Percentiles rank a stretch among this genome's conserved stretches.
Evolutionary conservation across 2,329 filamentous ascomycete genomes (phyloP).

Genomic region (Trichoderma pleuroti): DNA sequence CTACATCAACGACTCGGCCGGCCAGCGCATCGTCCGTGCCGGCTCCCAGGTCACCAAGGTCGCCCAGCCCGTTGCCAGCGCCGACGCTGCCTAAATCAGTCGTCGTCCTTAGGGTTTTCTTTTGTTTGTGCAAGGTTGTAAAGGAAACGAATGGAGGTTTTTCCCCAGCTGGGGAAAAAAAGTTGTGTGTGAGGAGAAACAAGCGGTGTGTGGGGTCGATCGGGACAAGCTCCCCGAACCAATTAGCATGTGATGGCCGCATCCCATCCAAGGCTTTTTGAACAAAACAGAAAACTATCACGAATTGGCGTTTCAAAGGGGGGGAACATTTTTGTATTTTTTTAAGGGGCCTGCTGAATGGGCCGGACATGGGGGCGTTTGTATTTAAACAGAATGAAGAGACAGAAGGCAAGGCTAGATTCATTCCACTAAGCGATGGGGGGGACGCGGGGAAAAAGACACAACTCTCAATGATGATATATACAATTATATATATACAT

Average conservation of each 20-base stretch:
- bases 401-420: neutral
- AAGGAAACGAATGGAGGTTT: neutral
- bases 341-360: neutral
- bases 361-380: slow-evolving; percentile 11
- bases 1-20: slow-evolving; percentile 74
- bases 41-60: slow-evolving; percentile 84
- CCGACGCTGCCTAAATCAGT: slow-evolving; percentile 67
- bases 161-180: neutral
- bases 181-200: neutral
- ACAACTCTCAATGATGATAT: neutral
- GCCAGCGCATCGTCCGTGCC: slow-evolving; percentile 79
- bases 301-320: slow-evolving; percentile 11
- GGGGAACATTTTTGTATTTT: neutral
- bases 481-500: neutral
- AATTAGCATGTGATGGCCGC: neutral
- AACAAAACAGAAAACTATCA: neutral
- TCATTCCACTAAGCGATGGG: neutral
- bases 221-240: neutral
- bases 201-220: neutral
- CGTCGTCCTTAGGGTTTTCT: neutral
- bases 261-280: neutral
- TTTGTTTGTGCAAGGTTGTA: neutral
- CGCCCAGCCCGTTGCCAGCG: slow-evolving; percentile 72
- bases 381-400: neutral
- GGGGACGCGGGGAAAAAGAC: neutral